These are phyloP conservation scores for Prillingera fragicola DNA, from an alignment of 1,284 basidiomycete genomes.

Conservation along the genomic window DNA sequence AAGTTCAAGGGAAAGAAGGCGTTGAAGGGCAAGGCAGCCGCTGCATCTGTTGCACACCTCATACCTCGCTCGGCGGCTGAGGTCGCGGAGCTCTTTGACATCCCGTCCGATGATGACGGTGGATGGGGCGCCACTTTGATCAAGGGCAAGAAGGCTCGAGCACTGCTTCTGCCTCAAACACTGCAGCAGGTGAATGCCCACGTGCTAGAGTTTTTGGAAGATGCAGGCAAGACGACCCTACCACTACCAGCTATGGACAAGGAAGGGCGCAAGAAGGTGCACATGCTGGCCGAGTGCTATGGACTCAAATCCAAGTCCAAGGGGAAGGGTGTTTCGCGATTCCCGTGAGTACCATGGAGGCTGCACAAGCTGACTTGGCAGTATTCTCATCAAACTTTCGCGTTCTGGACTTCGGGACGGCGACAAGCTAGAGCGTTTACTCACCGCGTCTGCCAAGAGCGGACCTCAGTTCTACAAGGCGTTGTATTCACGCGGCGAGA, in stretches of 20 bases:
- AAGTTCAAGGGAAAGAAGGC: conserved; percentile 60
- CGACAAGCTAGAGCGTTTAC: conserved; percentile 56
- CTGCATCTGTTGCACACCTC: conserved; percentile 35
- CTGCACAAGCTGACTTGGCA: conserved; percentile 48
- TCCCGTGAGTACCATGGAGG: conserved; percentile 40
- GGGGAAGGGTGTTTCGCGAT: conserved; percentile 59
- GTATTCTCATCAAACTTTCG: conserved; percentile 63
- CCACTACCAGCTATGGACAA: conserved; percentile 71
- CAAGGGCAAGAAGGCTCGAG: conserved; percentile 4
- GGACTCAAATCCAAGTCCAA: conserved; percentile 68
- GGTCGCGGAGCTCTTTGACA: conserved; percentile 43
- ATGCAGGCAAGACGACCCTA: conserved; percentile 56
- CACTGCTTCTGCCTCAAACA: conserved; percentile 9
- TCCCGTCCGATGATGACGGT: conserved; percentile 24
- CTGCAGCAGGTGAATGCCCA: conserved; percentile 54
- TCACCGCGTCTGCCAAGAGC: conserved; percentile 36
- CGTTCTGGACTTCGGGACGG: conserved; percentile 55
- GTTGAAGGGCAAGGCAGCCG: conserved; percentile 29
- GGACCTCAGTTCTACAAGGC: conserved; percentile 45
- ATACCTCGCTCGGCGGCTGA: conserved; percentile 36
- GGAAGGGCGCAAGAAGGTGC: conserved; percentile 62
- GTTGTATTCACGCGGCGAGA: conserved; percentile 21
- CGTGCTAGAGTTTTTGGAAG: conserved; percentile 63
- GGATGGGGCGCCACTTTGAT: conserved; percentile 10
- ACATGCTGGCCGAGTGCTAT: conserved; percentile 71